Conservation (phyloP, 495 filamentous ascomycete species). For the Penicillium verhagenii region DNA sequence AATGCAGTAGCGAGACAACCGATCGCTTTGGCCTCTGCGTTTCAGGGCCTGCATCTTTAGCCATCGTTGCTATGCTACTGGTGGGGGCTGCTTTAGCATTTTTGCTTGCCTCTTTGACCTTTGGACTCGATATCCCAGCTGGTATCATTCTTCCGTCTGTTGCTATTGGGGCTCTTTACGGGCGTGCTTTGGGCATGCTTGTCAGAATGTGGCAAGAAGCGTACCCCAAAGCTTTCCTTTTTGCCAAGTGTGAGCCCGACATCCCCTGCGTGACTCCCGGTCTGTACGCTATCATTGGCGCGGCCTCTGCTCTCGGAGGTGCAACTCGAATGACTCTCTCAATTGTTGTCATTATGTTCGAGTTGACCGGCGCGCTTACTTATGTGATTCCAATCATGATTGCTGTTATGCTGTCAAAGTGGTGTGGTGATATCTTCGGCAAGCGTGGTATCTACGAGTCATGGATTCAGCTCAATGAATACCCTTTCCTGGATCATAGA, state of each 20-base stretch:
- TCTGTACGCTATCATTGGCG: conserved; percentile 94
- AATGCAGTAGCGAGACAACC: conserved; percentile 74
- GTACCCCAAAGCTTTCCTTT: conserved; percentile 73
- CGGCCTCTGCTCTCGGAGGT: conserved; percentile 91
- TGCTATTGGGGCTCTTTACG: conserved; percentile 89
- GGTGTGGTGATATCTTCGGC: conserved; percentile 96
- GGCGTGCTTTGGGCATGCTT: conserved; percentile 85
- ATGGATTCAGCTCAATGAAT: conserved; percentile 96
- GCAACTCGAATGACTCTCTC: conserved; percentile 97
- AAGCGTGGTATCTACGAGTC: conserved; percentile 94
- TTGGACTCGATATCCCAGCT: conserved; percentile 94
- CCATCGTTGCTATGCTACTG: conserved; percentile 75
- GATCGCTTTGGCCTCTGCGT: conserved; percentile 89
- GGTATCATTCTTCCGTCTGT: conserved; percentile 98
- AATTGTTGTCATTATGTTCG: conserved; percentile 99
- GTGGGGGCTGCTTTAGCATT: conserved; percentile 80
- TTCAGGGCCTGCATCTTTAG: conserved; percentile 65
- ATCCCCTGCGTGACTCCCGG: conserved; percentile 90
- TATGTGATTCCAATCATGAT: conserved; percentile 99
- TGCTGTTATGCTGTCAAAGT: conserved; percentile 97
- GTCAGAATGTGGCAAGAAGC: conserved; percentile 85
- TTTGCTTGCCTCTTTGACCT: conserved; percentile 82
- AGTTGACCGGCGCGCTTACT: conserved; percentile 91
- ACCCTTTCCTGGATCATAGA: conserved; percentile 92
- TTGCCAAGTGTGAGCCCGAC: conserved; percentile 81